These are phyloP conservation scores for Sistotremastrum niveocremeum DNA, from an alignment of 768 basidiomycete species.

Conservation along the genomic window DNA sequence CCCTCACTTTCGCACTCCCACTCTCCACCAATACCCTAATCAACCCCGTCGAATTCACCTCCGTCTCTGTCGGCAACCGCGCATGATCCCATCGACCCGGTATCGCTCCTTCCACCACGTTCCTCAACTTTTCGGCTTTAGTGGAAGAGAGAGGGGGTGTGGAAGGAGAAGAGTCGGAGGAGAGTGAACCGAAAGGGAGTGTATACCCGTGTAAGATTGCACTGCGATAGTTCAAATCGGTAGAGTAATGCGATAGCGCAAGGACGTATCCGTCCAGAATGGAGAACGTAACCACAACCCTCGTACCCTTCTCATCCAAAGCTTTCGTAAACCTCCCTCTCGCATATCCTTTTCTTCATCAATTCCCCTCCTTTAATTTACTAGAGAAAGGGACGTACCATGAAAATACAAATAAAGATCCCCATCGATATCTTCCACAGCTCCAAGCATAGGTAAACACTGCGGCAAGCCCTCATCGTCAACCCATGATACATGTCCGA, in stretches of 20 bases:
- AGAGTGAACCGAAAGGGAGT: constrained; percentile 1
- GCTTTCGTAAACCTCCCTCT: too few species aligned
- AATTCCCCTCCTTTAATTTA: too few species aligned
- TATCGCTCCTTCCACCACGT: neutral
- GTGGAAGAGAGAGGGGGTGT: neutral
- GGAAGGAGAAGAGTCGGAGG: too few species aligned
- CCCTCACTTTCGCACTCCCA: constrained; percentile 3
- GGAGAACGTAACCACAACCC: too few species aligned
- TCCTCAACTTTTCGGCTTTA: neutral
- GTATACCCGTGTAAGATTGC: constrained; percentile 11
- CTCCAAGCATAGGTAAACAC: too few species aligned
- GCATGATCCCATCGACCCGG: constrained; percentile 4
- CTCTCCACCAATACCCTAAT: constrained; percentile 4
- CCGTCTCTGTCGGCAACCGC: neutral
- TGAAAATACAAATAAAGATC: too few species aligned
- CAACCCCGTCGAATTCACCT: constrained; percentile 1
- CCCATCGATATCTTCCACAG: too few species aligned
- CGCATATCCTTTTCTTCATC: too few species aligned
- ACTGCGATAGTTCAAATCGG: constrained; percentile 9
- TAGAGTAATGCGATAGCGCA: constrained; percentile 7
- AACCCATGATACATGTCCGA: too few species aligned
- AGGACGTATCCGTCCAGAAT: constrained; percentile 9
- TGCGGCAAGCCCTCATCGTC: too few species aligned
- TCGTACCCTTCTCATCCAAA: too few species aligned
- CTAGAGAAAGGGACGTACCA: too few species aligned